A percentile compares a stretch with the other conserved stretches of the same genome.
Conservation (phyloP, 1,284 basidiomycete species). For the Ustilago vetiveriae region DNA sequence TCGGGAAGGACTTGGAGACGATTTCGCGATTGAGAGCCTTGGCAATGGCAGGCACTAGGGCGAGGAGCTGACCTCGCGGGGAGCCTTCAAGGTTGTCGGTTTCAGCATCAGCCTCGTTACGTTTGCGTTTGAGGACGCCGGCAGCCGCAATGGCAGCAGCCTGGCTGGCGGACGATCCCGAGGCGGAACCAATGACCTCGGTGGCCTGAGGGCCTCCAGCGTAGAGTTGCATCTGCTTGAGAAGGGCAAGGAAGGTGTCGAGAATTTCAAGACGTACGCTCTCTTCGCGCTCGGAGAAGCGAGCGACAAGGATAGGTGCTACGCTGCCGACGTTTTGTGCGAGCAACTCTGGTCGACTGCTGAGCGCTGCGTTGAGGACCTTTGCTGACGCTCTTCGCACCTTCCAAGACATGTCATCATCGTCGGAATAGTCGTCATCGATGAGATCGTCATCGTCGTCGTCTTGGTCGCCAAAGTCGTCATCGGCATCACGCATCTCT, state of each 20-base stretch:
- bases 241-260: slow-evolving; percentile 80
- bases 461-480: slow-evolving; percentile 32
- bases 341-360: slow-evolving; percentile 86
- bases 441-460: slow-evolving; percentile 74
- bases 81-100: slow-evolving; percentile 33
- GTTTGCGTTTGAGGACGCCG: slow-evolving; percentile 67
- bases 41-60: slow-evolving; percentile 80
- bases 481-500: slow-evolving; percentile 67
- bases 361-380: slow-evolving; percentile 82
- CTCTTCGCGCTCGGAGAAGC: slow-evolving; percentile 93
- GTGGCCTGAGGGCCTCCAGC: slow-evolving; percentile 70
- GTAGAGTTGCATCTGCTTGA: slow-evolving; percentile 78
- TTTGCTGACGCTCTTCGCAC: slow-evolving; percentile 93
- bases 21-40: slow-evolving; percentile 86
- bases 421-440: slow-evolving; percentile 79
- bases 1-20: slow-evolving; percentile 82
- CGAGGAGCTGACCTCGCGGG: slow-evolving; percentile 66
- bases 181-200: slow-evolving; percentile 71
- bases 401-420: slow-evolving; percentile 99
- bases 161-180: slow-evolving; percentile 24
- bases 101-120: slow-evolving; percentile 53
- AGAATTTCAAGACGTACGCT: slow-evolving; percentile 94
- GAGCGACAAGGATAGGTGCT: slow-evolving; percentile 84
- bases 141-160: slow-evolving; percentile 45
- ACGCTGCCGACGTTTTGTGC: slow-evolving; percentile 81